Evolutionary conservation across 2,329 filamentous ascomycete genomes (phyloP).

Genomic region (Fusarium virguliforme): DNA sequence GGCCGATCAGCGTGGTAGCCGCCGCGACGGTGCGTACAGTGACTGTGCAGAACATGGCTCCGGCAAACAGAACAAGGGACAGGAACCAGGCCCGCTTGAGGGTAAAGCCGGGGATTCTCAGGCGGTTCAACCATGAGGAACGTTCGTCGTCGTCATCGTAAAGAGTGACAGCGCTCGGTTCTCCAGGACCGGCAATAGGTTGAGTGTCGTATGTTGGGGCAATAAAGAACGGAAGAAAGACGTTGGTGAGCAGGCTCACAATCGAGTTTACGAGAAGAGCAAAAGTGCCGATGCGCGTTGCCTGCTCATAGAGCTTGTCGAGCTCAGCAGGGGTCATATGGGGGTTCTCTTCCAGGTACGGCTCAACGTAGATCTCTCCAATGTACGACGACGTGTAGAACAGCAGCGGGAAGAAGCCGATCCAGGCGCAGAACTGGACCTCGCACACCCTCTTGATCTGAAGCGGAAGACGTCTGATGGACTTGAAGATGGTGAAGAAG

Average conservation of each 20-base stretch:
- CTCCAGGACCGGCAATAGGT: slow-evolving; percentile 54
- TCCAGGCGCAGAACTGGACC: slow-evolving; percentile 90
- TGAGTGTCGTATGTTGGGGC: slow-evolving; percentile 80
- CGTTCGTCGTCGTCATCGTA: slow-evolving; percentile 55
- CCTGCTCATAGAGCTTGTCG: slow-evolving; percentile 85
- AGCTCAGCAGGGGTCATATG: slow-evolving; percentile 83
- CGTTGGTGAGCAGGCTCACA: slow-evolving; percentile 85
- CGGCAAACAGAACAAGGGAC: slow-evolving; percentile 86
- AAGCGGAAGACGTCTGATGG: slow-evolving; percentile 83
- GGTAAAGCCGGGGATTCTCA: slow-evolving; percentile 87
- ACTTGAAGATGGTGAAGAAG: slow-evolving; percentile 83
- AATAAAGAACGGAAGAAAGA: slow-evolving; percentile 88
- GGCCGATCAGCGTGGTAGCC: slow-evolving; percentile 83
- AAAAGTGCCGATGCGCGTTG: slow-evolving; percentile 89
- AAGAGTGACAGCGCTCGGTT: slow-evolving; percentile 51
- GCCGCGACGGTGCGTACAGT: slow-evolving; percentile 79
- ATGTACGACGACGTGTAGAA: slow-evolving; percentile 97
- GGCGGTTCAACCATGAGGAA: slow-evolving; percentile 68
- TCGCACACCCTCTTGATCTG: slow-evolving; percentile 87
- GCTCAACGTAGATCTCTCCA: slow-evolving; percentile 92
- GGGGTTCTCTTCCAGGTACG: slow-evolving; percentile 82
- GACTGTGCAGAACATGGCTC: slow-evolving; percentile 87
- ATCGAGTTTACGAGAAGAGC: slow-evolving; percentile 91
- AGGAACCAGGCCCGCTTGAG: slow-evolving; percentile 90
- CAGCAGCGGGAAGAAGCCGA: slow-evolving; percentile 95